Conservation (phyloP, 768 basidiomycete genomes). For the Tricholoma sp. region DNA sequence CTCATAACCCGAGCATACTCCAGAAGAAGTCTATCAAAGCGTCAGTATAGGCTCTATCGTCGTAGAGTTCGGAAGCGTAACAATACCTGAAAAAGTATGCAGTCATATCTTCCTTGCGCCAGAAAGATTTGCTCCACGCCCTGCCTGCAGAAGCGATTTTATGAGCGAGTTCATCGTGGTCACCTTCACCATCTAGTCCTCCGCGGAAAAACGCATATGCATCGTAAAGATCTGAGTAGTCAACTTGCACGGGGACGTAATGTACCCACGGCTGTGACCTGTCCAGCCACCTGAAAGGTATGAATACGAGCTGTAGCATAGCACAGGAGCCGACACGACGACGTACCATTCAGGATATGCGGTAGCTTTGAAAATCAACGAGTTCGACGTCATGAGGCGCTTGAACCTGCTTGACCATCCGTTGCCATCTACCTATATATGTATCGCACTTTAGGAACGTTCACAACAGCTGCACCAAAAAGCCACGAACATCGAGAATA, state of each 20-base stretch:
- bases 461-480: neutral
- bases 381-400: constrained; percentile 50
- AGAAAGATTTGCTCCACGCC: constrained; percentile 44
- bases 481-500: constrained; percentile 38
- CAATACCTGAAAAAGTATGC: constrained; percentile 44
- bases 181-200: constrained; percentile 39
- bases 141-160: constrained; percentile 49
- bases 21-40: constrained; percentile 17
- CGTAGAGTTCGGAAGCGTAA: neutral
- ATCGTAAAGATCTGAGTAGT: constrained; percentile 61
- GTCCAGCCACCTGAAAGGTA: constrained; percentile 38
- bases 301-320: neutral
- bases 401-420: constrained; percentile 66
- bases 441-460: neutral
- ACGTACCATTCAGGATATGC: constrained; percentile 64
- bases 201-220: constrained; percentile 64
- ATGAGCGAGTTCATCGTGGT: constrained; percentile 51
- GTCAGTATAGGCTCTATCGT: neutral
- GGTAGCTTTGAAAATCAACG: constrained; percentile 60
- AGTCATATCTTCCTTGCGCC: constrained; percentile 44
- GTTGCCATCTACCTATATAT: constrained; percentile 45
- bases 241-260: constrained; percentile 59
- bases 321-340: neutral
- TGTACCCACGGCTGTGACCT: constrained; percentile 63
- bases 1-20: constrained; percentile 27